Evolutionary conservation across 2,329 filamentous ascomycete species (phyloP).

Genomic region (Aspergillus quadricinctus): DNA sequence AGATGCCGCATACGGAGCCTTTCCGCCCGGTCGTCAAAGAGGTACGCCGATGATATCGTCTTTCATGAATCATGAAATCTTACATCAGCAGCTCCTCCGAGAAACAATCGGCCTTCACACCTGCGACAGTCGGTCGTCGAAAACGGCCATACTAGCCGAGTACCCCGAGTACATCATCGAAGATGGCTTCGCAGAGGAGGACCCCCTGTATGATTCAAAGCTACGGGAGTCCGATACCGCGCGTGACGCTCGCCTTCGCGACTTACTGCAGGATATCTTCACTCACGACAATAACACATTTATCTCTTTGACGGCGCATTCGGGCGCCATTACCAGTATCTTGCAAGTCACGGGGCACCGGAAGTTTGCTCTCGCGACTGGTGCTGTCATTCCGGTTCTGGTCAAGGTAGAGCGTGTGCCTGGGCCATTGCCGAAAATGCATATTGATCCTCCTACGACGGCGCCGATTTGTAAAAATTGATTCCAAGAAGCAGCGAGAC

Average conservation of each 20-base stretch:
- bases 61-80: not conserved
- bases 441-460: conserved; percentile 22
- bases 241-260: conserved; percentile 44
- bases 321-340: conserved; percentile 54
- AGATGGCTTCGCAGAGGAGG: conserved; percentile 49
- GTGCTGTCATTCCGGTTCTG: conserved; percentile 50
- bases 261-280: conserved; percentile 53
- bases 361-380: conserved; percentile 45
- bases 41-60: conserved; percentile 18
- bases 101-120: conserved; percentile 60
- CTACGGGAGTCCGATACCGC: conserved; percentile 47
- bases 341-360: conserved; percentile 45
- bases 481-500: not conserved
- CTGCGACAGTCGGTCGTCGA: conserved; percentile 54
- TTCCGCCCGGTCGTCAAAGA: conserved; percentile 58
- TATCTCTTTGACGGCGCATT: conserved; percentile 56
- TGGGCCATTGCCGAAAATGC: conserved; percentile 14
- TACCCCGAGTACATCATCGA: conserved; percentile 53
- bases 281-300: conserved; percentile 43
- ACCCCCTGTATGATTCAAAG: conserved; percentile 50
- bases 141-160: conserved; percentile 43
- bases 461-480: conserved; percentile 20
- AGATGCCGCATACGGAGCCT: conserved; percentile 41
- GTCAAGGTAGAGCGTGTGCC: conserved; percentile 38
- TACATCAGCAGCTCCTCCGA: conserved; percentile 41